Base-by-base conservation (phyloP, 257 asterid species). In the Pogostemon cablin region DNA sequence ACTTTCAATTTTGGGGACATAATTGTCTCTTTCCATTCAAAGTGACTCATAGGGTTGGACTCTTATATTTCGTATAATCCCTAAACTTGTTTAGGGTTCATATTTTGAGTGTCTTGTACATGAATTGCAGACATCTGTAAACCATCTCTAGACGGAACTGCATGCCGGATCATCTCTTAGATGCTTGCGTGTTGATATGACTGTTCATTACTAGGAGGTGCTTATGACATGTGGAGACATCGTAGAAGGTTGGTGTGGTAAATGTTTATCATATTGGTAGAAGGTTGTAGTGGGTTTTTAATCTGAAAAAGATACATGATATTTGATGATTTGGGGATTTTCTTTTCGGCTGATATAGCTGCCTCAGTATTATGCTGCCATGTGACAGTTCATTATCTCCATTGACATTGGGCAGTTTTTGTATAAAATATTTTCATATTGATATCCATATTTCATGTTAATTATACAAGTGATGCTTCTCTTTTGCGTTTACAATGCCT, bases 131-230 rank as follows among this genome's bases (percentile, higher is more conserved):
- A 81, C 86, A 70, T 72, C 66, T 47, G 38, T 69, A 74, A 84
- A 76, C 62, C 72, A 72, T 84, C 85, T 79, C 81, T 75, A 80
- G 84, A 83, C 64, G 79, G 71, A 73, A 69, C 84, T 77, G 65
- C 83, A 67, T 77, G 77, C 84, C 72, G 84, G 93, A 83, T 81
- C 80, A 32, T n/a, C 65, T 78, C 80, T 62, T 82, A 66, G 65
- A 71, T 76, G 71, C 77, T 79, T 66, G 71, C 83, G 43, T 77
- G 85, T 78, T 85, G 87, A 83, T 80, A 74, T 85, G 86, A 81
- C 68, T 77, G 75, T 83, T 84, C 76, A 81, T 81, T 76, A 80
- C 84, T 87, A 78, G 81, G 88, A 80, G 81, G 85, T 81, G 83
- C 80, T 25, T 77, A 48, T 83, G 84, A 69, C 80, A 56, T 58